Evolutionary conservation across 805 yeast genomes (phyloP).

Genomic region (Barnettozyma populi): DNA sequence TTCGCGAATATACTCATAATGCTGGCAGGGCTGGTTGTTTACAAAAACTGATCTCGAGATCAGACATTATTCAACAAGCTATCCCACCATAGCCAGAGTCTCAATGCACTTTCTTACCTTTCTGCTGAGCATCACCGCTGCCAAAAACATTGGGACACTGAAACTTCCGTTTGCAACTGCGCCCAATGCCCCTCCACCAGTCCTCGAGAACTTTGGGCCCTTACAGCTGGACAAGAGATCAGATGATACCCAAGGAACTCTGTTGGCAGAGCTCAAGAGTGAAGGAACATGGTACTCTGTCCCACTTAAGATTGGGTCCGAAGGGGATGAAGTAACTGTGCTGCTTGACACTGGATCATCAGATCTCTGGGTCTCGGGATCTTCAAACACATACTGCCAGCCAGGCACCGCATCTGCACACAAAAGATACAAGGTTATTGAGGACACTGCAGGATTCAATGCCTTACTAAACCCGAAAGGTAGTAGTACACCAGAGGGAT

Average conservation of each 20-base stretch:
- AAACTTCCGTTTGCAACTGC: background rate
- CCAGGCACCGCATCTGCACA: constrained; percentile 1
- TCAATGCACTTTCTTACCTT: background rate
- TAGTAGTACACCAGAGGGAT: background rate
- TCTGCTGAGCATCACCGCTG: background rate
- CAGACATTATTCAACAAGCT: no score
- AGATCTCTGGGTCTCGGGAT: constrained; percentile 30
- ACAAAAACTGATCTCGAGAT: no score
- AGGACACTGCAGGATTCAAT: constrained; percentile 3
- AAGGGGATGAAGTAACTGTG: constrained; percentile 22
- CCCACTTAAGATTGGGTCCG: constrained; percentile 11
- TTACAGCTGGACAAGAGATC: constrained; percentile 1
- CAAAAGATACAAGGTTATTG: constrained; percentile 4
- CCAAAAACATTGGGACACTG: background rate
- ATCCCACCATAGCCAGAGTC: background rate
- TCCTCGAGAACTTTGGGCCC: background rate
- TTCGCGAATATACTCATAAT: no score
- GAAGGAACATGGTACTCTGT: constrained; percentile 12
- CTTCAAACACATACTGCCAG: constrained; percentile 26
- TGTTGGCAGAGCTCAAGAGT: constrained; percentile 2
- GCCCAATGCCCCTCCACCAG: background rate
- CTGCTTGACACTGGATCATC: constrained; percentile 32
- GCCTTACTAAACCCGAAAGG: background rate
- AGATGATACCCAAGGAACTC: constrained; percentile 3
- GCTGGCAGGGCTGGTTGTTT: no score